Conservation (phyloP, 129 eudicot species). For the Tanacetum coccineum region DNA sequence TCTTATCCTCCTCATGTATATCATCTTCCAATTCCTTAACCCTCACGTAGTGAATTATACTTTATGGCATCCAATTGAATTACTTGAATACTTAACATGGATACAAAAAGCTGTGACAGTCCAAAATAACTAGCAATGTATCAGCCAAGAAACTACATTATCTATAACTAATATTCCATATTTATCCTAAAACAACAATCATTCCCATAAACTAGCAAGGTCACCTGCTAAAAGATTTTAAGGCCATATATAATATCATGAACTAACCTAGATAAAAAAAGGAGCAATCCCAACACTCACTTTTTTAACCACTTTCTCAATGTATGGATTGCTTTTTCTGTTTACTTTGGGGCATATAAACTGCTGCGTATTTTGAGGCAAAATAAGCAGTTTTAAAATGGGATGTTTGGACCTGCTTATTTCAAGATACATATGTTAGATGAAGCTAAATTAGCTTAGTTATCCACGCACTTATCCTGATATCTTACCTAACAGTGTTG, state of each 20-base stretch:
- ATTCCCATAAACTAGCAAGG: not conserved
- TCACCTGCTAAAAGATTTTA: not conserved
- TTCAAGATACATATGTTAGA: no score
- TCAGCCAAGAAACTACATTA: not conserved
- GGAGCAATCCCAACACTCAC: not conserved
- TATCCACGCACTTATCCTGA: no score
- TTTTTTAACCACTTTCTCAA: no score
- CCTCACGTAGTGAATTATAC: constrained; percentile 13
- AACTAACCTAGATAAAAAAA: not conserved
- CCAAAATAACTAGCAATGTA: constrained; percentile 12
- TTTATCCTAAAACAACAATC: not conserved
- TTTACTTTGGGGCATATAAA: no score
- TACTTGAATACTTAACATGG: no score
- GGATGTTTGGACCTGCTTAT: no score
- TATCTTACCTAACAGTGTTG: no score
- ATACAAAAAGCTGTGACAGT: not conserved
- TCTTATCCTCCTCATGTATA: not conserved
- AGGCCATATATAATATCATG: not conserved
- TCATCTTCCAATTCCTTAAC: constrained; percentile 14
- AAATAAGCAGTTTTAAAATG: no score
- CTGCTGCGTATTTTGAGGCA: no score
- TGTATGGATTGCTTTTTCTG: no score
- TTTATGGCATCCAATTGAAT: constrained; percentile 6
- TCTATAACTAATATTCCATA: not conserved
- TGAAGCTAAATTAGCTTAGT: no score